A percentile compares a stretch with the other conserved stretches of the same genome.
Evolutionary conservation across 371 early-diverging fungal genomes (phyloP).

Genomic region (Mucor irregularis): DNA sequence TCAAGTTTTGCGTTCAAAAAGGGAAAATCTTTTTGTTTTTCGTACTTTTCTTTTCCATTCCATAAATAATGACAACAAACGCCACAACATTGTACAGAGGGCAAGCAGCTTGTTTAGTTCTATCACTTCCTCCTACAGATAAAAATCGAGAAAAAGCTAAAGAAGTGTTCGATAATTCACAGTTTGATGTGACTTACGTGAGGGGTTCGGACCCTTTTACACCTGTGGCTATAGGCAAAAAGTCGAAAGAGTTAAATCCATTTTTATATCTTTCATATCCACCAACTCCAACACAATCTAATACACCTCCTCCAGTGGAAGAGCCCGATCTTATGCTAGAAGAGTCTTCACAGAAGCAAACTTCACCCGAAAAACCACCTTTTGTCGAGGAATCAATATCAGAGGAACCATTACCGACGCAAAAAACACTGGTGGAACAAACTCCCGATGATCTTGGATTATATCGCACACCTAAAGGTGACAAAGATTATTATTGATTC

Average conservation of each 20-base stretch:
- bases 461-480: no score
- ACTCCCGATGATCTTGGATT: no score
- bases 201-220: neutral
- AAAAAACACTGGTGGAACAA: no score
- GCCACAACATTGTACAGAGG: neutral
- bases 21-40: neutral
- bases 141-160: neutral
- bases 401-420: no score
- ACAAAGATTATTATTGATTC: no score
- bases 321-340: no score
- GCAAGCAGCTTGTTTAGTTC: neutral
- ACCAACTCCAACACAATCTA: neutral
- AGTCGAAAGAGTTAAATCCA: neutral
- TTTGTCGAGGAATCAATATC: no score
- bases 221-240: neutral
- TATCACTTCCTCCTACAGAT: neutral
- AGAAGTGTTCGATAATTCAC: neutral
- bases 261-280: neutral
- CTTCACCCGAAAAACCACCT: no score
- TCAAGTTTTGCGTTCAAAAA: neutral
- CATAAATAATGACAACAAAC: neutral
- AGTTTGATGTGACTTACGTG: neutral
- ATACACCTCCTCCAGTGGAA: no score
- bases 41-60: neutral
- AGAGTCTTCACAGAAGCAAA: no score